Conservation (phyloP, 2,329 filamentous ascomycete species). For the Fusarium penzigii region DNA sequence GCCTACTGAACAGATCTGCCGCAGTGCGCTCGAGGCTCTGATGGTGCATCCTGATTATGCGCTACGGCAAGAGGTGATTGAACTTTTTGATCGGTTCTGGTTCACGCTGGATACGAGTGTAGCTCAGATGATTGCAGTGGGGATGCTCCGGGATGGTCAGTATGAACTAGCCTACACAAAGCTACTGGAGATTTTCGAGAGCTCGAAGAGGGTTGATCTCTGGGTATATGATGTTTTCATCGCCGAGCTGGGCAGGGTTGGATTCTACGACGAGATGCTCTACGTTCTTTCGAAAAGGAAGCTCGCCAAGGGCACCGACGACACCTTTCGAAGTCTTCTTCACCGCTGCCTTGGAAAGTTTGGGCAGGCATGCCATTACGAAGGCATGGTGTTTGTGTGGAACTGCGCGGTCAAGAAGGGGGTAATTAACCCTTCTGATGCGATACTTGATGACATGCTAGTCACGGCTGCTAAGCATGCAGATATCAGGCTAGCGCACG, state of each 20-base stretch:
- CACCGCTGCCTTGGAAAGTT: conserved; percentile 75
- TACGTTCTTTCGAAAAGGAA: conserved; percentile 63
- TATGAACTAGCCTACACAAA: conserved; percentile 77
- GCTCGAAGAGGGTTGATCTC: conserved; percentile 54
- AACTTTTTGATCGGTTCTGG: conserved; percentile 75
- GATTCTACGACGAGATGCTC: conserved; percentile 77
- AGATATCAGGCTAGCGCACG: conserved; percentile 68
- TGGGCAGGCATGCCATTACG: conserved; percentile 62
- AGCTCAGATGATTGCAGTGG: conserved; percentile 68
- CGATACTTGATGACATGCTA: conserved; percentile 68
- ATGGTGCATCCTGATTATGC: conserved; percentile 85
- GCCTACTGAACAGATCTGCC: conserved; percentile 67
- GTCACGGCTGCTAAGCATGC: conserved; percentile 69
- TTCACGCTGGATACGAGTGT: conserved; percentile 51
- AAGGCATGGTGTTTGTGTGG: conserved; percentile 73
- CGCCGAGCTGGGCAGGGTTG: conserved; percentile 68
- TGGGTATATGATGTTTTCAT: conserved; percentile 83
- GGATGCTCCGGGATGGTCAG: conserved; percentile 77
- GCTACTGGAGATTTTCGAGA: conserved; percentile 65
- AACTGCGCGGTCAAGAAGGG: conserved; percentile 55
- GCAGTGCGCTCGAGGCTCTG: conserved; percentile 70
- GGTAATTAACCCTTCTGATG: conserved; percentile 51
- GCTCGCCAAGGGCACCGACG: conserved; percentile 35
- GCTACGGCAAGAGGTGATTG: conserved; percentile 68
- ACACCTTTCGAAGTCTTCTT: conserved; percentile 58